Percentiles rank a stretch among this genome's conserved stretches.
These are phyloP conservation scores for Sporopachydermia lactativora DNA, from an alignment of 805 yeast genomes.

Conservation along the genomic window DNA sequence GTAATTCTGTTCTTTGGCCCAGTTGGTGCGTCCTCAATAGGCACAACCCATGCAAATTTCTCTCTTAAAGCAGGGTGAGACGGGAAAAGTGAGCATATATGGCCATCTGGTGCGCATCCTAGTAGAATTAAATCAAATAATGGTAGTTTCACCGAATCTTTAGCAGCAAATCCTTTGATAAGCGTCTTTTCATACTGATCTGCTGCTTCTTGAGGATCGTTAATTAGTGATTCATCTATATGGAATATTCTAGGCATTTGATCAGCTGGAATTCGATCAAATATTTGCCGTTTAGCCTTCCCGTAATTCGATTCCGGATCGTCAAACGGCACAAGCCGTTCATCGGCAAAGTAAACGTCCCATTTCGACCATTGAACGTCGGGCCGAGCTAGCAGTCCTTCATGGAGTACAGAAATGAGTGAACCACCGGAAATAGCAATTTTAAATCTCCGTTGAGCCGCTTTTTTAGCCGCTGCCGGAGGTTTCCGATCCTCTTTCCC, in stretches of 20 bases:
- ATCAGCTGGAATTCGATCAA: constrained; percentile 48
- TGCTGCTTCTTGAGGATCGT: constrained; percentile 85
- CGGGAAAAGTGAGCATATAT: constrained; percentile 92
- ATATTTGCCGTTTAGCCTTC: constrained; percentile 67
- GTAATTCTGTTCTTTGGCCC: constrained; percentile 83
- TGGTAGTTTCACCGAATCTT: constrained; percentile 91
- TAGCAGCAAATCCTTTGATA: constrained; percentile 84
- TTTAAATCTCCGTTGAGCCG: constrained; percentile 58
- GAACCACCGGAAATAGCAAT: constrained; percentile 93
- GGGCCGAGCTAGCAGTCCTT: constrained; percentile 66
- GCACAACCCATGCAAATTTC: constrained; percentile 87
- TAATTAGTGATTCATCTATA: constrained; percentile 60
- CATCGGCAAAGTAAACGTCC: constrained; percentile 96
- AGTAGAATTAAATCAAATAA: constrained; percentile 81
- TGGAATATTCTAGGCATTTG: constrained; percentile 62
- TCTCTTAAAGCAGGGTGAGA: constrained; percentile 82
- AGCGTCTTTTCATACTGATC: constrained; percentile 81
- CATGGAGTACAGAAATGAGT: constrained; percentile 68
- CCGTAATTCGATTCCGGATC: constrained; percentile 82
- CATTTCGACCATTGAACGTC: constrained; percentile 85
- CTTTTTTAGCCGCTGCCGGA: constrained; percentile 15
- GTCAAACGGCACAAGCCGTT: constrained; percentile 80
- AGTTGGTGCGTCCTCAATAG: constrained; percentile 82
- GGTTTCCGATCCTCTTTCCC: constrained; percentile 2
- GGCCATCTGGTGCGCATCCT: constrained; percentile 99